Evolutionary conservation across 805 yeast genomes (phyloP), one percentile per base, ranked within the genome.

Genomic region (Lipomyces anomalus): DNA sequence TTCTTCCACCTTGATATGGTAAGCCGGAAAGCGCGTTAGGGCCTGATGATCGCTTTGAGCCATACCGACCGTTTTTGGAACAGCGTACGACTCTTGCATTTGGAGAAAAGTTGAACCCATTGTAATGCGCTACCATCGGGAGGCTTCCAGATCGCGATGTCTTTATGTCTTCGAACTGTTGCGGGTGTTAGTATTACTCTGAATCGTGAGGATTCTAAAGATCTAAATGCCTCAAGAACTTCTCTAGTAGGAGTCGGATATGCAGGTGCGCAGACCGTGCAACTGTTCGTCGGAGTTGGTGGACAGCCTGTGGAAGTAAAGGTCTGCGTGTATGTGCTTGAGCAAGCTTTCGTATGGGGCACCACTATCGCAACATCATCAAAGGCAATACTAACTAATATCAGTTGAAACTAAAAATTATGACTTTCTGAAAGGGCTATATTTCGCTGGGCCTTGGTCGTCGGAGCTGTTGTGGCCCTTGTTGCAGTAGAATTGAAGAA

Each of bases 31-130:
- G n/a, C 4, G 28, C 39, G 16, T 36, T 36, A 20, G 39, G 24
- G 21, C 39, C 39, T 18, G 39, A 36, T 18, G 39, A 36, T 29
- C 39, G 26, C 39, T 36, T 36, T 36, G 39, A 36, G 23, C 39
- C 39, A 11, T 36, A 36, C 23, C 16, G 20, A 21, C 23, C 23
- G 39, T 36, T 36, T 36, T 29, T 29, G 3, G 22, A 29, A 21
- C 28, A 36, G 39, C 39, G 28, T 21, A 36, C 39, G 28, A 36
- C 39, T 18, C 22, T 20, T 21, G 7, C 5, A 18, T 21, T 36
- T 2, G 39, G 39, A 36, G 26, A 21, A 21, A 36, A 36, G 39
- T 36, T 36, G 16, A 36, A 36, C 23, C 39, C 39, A n/a, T 36
- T 22, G 7, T 36, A 36, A 21, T 36, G 39, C 13, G n/a, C 39